phyloP scores from a whole-genome alignment of 805 yeast species.

The Starmerella floris region DNA sequence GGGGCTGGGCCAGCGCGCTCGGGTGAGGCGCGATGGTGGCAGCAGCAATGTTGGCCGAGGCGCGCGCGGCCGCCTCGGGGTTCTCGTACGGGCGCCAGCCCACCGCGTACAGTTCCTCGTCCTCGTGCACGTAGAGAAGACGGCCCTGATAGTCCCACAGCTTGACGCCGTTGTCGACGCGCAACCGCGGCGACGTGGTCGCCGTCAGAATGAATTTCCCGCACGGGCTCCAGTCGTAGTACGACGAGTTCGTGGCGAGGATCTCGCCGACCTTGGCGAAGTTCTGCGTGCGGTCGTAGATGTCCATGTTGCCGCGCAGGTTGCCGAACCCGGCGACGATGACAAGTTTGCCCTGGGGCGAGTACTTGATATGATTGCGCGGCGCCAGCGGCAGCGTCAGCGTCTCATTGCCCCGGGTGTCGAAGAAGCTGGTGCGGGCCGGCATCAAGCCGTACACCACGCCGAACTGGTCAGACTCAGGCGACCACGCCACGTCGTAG shows the following conservation, averaged over 20 bases:
- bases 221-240: conserved; percentile 95
- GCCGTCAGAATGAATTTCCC: conserved; percentile 89
- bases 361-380: conserved; percentile 76
- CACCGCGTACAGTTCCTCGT: conserved; percentile 64
- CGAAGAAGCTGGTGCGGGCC: conserved; percentile 84
- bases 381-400: conserved; percentile 76
- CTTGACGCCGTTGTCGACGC: conserved; percentile 91
- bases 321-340: conserved; percentile 97
- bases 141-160: conserved; percentile 88
- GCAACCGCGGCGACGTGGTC: conserved; percentile 88
- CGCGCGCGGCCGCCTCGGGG: conserved; percentile 28
- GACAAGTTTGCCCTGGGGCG: conserved; percentile 86
- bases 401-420: conserved; percentile 78
- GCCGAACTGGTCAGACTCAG: conserved; percentile 90
- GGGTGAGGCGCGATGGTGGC: conserved; percentile 54
- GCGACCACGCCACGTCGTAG: conserved; percentile 96
- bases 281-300: conserved; percentile 80
- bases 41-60: conserved; percentile 27
- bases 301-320: conserved; percentile 90
- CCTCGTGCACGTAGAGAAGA: conserved; percentile 64
- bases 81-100: conserved; percentile 65
- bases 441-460: conserved; percentile 98
- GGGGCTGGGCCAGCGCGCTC: conserved; percentile 42
- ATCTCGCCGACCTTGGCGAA: conserved; percentile 67
- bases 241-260: conserved; percentile 90